Base-by-base conservation (phyloP, 2,329 filamentous ascomycete genomes). In the Lizonia empirigonia region DNA sequence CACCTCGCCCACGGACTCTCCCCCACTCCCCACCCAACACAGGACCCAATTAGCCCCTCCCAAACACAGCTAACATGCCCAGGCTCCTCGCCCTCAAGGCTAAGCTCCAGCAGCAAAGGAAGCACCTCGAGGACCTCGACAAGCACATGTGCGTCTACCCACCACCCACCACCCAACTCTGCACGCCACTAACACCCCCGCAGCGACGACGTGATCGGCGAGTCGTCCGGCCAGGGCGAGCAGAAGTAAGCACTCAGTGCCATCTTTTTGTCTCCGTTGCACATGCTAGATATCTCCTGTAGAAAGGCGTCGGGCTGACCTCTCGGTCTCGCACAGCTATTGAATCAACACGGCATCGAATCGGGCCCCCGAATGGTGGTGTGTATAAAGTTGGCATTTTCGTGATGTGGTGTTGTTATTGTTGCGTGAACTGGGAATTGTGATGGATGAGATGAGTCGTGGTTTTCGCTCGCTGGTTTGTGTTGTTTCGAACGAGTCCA, bases 61-160 rank as follows among this genome's bases (percentile, higher is more conserved):
- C 24, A 9, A n/a, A 15, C 24, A 36, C 32, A 15, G 29, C 64
- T 69, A 34, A 70, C 52, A 10, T n/a, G 16, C 23, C 2, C 54
- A 83, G 82, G 70, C 87, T 97, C 58, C 65, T 83, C 44, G 84
- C 84, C 72, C 85, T 96, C 66, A 87, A 84, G 66, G 74, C 78
- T 58, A 85, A 83, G 74, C 83, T 97, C 60, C 69, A 76, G 58
- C 85, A 90, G 76, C 91, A 96, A 80, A 85, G 90, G 75, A 78
- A 85, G 63, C 90, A 96, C 79, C 85, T 97, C 61, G 81, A 93
- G 71, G 87, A 92, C 74, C 85, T 97, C 57, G 86, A 91, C 68
- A 83, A 88, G 70, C 89, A 95, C 82, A 91, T 96, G 90, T 94
- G 78, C 71, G 87, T 59, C 27, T 5, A 41, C 34, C 35, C 27